Conservation (phyloP, 345 rosid species). For the Trapa bicornis region DNA sequence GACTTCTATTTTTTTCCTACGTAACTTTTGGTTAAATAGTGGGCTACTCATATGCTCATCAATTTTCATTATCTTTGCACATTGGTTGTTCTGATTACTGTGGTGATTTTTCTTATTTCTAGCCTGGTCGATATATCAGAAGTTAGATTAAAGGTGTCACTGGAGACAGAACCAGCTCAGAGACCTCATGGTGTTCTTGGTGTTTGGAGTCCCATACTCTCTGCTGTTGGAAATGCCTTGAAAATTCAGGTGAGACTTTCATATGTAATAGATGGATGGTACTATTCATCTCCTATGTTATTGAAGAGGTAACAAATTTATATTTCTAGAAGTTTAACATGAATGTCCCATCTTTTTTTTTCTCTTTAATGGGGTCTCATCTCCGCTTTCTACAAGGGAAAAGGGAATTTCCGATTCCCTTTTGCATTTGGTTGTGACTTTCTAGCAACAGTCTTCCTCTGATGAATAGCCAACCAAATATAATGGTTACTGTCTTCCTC, state of each 20-base stretch:
- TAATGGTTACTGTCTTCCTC: not conserved
- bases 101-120: constrained; percentile 17
- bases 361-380: too few relatives aligned
- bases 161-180: constrained; percentile 84
- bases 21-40: not conserved
- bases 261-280: not conserved
- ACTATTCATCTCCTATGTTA: not conserved
- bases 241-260: constrained; percentile 69
- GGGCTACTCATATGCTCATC: not conserved
- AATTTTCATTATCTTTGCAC: not conserved
- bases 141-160: constrained; percentile 67
- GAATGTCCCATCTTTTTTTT: too few relatives aligned
- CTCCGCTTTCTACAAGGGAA: too few relatives aligned
- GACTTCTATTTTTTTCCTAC: not conserved
- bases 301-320: not conserved
- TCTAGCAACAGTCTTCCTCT: not conserved
- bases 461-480: not conserved
- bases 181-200: constrained; percentile 93
- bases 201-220: constrained; percentile 89
- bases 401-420: not conserved
- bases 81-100: not conserved
- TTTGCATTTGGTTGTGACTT: not conserved
- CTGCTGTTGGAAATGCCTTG: constrained; percentile 95
- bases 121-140: constrained; percentile 96
- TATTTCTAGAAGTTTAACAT: not conserved